A percentile compares a stretch with the other conserved stretches of the same genome.
phyloP scores from a whole-genome alignment of 176 grass and related monocot genomes.

The Oryza coarctata region DNA sequence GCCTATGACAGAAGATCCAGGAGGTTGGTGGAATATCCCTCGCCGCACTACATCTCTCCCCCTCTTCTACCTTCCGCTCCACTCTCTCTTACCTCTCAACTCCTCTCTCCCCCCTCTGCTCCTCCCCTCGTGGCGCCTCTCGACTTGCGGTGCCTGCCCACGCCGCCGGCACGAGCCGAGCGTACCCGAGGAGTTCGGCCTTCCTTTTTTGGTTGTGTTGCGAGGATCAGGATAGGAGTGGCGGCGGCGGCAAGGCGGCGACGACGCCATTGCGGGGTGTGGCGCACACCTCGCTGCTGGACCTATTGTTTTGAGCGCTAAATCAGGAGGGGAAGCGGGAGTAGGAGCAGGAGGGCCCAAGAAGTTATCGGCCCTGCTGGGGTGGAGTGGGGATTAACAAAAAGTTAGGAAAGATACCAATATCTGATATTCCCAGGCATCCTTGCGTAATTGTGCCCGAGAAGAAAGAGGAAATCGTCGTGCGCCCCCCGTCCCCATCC shows the following conservation, averaged over 20 bases:
- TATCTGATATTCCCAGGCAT: too few relatives aligned
- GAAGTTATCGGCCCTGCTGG: background rate
- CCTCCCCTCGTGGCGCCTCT: background rate
- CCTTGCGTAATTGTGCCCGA: too few relatives aligned
- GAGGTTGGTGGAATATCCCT: background rate
- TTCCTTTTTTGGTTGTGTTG: background rate
- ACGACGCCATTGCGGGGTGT: background rate
- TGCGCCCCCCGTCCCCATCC: too few relatives aligned
- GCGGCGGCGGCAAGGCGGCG: background rate
- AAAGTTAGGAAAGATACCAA: too few relatives aligned
- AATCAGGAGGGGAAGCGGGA: background rate
- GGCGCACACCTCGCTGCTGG: background rate
- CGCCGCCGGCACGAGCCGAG: background rate
- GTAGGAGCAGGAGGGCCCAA: background rate
- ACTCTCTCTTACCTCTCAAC: too few relatives aligned
- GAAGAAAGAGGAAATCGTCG: too few relatives aligned
- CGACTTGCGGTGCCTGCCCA: background rate
- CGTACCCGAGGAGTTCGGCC: background rate
- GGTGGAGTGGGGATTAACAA: background rate
- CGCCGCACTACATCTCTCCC: background rate
- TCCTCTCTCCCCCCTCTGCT: background rate
- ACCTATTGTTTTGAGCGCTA: background rate
- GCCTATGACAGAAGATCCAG: constrained; percentile 14
- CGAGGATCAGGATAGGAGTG: background rate
- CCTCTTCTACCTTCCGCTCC: background rate